Percentiles rank a stretch among this genome's conserved stretches.
These are phyloP conservation scores for Xylariaceae sp. DNA, from an alignment of 2,329 filamentous ascomycete species.

Conservation along the genomic window DNA sequence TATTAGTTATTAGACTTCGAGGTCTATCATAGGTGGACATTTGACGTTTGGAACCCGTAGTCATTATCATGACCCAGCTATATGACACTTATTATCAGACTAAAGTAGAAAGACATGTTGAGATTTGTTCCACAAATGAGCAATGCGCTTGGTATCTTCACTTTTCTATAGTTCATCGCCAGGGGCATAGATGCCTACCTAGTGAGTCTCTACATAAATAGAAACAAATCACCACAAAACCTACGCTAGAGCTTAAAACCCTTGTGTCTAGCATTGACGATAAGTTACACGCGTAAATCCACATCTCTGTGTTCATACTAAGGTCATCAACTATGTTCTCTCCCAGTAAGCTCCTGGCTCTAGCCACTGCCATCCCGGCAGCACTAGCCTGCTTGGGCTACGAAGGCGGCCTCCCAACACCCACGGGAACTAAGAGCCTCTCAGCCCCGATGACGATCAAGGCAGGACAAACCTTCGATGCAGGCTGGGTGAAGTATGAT, in stretches of 20 bases:
- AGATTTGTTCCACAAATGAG: conserved; percentile 26
- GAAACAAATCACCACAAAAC: neutral
- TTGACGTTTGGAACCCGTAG: neutral
- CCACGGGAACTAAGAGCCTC: conserved; percentile 36
- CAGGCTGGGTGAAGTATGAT: conserved; percentile 47
- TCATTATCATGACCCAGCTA: neutral
- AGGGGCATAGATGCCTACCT: neutral
- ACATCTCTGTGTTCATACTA: neutral
- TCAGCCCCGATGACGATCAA: conserved; percentile 41
- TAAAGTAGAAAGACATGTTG: conserved; percentile 4
- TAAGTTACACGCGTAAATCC: neutral
- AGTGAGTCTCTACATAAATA: conserved; percentile 5
- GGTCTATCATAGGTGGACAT: conserved; percentile 5
- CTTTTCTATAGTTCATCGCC: no score
- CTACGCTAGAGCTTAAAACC: neutral
- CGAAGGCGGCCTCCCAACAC: conserved; percentile 41
- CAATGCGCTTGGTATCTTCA: neutral
- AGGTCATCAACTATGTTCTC: conserved; percentile 13
- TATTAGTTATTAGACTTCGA: no score
- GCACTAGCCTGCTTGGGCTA: conserved; percentile 43
- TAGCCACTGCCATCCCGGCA: conserved; percentile 37
- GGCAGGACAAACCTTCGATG: conserved; percentile 44
- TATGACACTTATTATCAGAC: neutral
- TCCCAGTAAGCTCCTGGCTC: conserved; percentile 32
- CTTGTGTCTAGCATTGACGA: neutral